Evolutionary conservation across 441 rosid genomes (phyloP), one percentile per base, ranked within the genome.

Genomic region (Capsella rubella): DNA sequence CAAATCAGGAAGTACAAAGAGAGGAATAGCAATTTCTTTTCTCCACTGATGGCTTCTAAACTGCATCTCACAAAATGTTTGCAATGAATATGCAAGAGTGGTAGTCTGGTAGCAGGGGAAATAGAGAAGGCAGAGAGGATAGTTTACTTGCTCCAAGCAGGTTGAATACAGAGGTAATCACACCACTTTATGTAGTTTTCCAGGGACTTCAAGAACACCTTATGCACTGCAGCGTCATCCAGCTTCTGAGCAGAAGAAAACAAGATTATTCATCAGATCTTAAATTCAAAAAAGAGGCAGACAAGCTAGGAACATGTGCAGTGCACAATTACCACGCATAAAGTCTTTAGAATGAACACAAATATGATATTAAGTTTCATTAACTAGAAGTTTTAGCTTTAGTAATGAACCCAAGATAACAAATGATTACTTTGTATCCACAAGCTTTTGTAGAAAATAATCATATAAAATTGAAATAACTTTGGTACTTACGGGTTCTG

Each of bases 181-280:
- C 99, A 95, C 99, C 99, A 95, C 81, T 88, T 92, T 15, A 82
- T 85, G 84, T 95, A 92, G 82, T 95, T 95, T 1, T 89, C 98
- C 46, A 95, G 89, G 42, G 98, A 88, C 88, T 92, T 92, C 67
- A 80, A 8, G 76, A 90, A 92, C 64, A 95, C 96, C 32, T 58
- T 80, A 67, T 84, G 92, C 64, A 88, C 91, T 52, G 93, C 90
- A 81, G 86, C 89, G 57, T 91, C 96, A 43, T 88, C 96, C 84
- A 95, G 75, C 81, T 77, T 89, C 99, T 95, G 82, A 80, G 58
- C 55, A 80, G 59, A 72, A 73, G 15, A 57, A 79, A 73, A 59
- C 51, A 40, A 34, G 45, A 1, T n/a, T 40, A 52, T 25, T 31
- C 32, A 50, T 25, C 34, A 68, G 63, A 63, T 56, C 58, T 11